Conservation (phyloP, 352 stramenopile species). For the Phytophthora gonapodyides region DNA sequence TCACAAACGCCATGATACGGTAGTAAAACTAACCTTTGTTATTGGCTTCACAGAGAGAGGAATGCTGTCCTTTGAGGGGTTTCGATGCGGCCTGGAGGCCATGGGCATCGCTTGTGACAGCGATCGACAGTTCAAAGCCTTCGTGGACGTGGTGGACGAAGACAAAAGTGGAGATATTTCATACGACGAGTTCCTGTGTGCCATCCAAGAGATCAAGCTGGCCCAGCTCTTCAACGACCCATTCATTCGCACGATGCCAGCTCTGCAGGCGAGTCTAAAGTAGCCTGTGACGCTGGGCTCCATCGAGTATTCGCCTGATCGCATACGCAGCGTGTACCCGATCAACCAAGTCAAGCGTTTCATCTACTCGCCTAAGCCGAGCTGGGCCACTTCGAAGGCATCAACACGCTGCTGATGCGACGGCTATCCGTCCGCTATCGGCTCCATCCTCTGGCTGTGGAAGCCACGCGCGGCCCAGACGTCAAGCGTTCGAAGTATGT, state of each 20-base stretch:
- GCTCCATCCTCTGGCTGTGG: slow-evolving; percentile 75
- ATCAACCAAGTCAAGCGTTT: slow-evolving; percentile 76
- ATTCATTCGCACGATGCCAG: slow-evolving; percentile 49
- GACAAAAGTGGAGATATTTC: slow-evolving; percentile 80
- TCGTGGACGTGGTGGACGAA: slow-evolving; percentile 78
- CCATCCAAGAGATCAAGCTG: slow-evolving; percentile 88
- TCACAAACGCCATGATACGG: neutral
- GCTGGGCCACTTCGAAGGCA: slow-evolving; percentile 63
- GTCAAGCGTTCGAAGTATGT: slow-evolving; percentile 82
- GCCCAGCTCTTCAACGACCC: slow-evolving; percentile 77
- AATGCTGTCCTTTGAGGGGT: slow-evolving; percentile 71
- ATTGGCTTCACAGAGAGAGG: slow-evolving; percentile 36
- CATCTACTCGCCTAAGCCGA: slow-evolving; percentile 76
- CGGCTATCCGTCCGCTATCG: slow-evolving; percentile 79
- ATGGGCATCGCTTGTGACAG: slow-evolving; percentile 75
- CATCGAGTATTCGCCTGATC: slow-evolving; percentile 76
- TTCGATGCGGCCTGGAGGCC: slow-evolving; percentile 61
- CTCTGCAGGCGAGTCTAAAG: slow-evolving; percentile 10
- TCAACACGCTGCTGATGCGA: slow-evolving; percentile 66
- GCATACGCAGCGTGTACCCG: slow-evolving; percentile 69
- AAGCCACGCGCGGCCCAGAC: slow-evolving; percentile 76
- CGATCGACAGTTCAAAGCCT: slow-evolving; percentile 63
- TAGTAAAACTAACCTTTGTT: neutral
- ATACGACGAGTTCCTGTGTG: slow-evolving; percentile 80
- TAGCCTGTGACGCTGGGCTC: slow-evolving; percentile 44